These are phyloP conservation scores for Saccharum officinarum DNA, from an alignment of 176 grass and related monocot genomes.

Conservation along the genomic window DNA sequence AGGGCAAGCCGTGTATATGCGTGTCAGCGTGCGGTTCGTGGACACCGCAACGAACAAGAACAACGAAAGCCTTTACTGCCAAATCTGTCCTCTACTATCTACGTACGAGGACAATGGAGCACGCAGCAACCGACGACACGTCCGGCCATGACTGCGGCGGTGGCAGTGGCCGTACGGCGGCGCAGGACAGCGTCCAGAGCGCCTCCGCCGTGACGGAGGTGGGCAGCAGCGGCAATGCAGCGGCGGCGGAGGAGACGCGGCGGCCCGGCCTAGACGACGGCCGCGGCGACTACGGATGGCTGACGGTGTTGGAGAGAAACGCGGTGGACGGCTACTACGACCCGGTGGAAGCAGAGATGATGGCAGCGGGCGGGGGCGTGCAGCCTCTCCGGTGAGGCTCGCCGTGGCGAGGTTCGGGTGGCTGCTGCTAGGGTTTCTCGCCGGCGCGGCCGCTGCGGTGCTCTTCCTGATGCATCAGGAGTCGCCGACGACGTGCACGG, in stretches of 20 bases:
- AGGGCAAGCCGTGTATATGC: neutral
- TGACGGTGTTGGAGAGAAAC: neutral
- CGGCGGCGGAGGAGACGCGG: neutral
- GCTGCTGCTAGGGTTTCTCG: constrained; percentile 42
- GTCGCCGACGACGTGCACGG: neutral
- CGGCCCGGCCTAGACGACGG: neutral
- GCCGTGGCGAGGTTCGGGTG: neutral
- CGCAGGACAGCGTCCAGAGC: neutral
- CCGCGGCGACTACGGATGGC: neutral
- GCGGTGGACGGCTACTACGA: neutral
- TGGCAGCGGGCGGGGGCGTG: neutral
- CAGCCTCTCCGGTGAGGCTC: neutral
- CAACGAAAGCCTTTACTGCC: neutral
- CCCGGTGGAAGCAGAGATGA: neutral
- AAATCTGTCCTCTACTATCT: neutral
- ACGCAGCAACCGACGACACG: neutral
- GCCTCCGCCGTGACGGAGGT: constrained; percentile 27
- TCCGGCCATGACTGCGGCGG: neutral
- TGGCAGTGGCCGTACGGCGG: neutral
- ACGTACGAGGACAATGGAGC: neutral
- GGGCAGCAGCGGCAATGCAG: neutral
- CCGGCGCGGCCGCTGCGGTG: neutral
- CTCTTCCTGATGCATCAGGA: constrained; percentile 12
- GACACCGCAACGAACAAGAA: neutral
- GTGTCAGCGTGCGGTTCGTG: neutral